Evolutionary conservation across 1,139 yeast genomes (phyloP), one percentile per base, ranked within the genome.

Genomic region (Kluyveromyces marxianus): DNA sequence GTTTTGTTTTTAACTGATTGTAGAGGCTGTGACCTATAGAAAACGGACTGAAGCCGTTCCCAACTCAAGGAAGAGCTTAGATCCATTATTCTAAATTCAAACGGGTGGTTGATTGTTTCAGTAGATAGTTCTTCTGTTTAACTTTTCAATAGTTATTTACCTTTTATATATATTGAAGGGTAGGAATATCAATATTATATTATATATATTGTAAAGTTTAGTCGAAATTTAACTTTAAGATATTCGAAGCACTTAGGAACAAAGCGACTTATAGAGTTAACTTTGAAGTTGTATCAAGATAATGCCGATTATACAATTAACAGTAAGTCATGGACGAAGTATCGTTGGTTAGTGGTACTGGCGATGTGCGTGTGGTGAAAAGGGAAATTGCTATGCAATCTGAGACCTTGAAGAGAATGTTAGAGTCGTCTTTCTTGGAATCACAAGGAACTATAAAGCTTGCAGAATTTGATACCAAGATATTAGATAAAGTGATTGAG

Each of bases 311-410:
- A 14, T 14, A 14, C 21, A 14, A 14, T 14, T 14, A 14, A 14
- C 21, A 14, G 21, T 14, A 14, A 14, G 28, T 43, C 48, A 56
- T 59, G 48, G 59, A 73, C 36, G 80, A 70, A 57, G 81, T 89
- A 4, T 83, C 83, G 3, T 69, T 92, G 36, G 77, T 86, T 1
- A 86, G 97, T 0, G 74, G 82, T 3, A 97, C 90, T 59, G 80
- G 82, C 25, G 79, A 76, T 59, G 76, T 74, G 51, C 86, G 77
- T 58, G 71, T 81, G 7, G 70, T 92, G 3, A 66, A 80, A 29
- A 76, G 81, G 51, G 90, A 87, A 34, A 94, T 90, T 1, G 97
- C 97, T 0, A 69, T 74, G 66, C 79, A 88, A 2, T 86, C 96
- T 2, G 88, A 95, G 0, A 90, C 95, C 1, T 69, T 92, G 48